These are phyloP conservation scores for Inga laurina DNA, from an alignment of 306 rosid genomes.

Conservation along the genomic window DNA sequence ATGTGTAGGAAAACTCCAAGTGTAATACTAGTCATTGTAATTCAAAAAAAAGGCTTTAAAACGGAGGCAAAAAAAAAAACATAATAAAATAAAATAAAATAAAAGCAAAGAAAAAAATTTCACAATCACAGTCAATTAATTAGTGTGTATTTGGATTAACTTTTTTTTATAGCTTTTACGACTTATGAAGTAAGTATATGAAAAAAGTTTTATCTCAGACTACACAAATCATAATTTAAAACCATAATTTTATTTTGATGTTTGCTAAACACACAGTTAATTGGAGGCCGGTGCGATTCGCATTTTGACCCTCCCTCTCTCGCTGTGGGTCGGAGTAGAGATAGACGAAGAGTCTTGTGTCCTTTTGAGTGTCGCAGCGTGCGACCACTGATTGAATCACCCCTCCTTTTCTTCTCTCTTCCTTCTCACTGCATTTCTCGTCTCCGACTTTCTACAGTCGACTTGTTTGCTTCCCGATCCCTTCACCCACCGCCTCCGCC, in stretches of 20 bases:
- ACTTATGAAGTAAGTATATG: too few species aligned
- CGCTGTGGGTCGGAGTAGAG: neutral
- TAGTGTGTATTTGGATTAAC: too few species aligned
- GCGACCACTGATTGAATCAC: constrained; percentile 9
- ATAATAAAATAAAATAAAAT: neutral
- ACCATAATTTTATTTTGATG: too few species aligned
- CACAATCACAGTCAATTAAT: neutral
- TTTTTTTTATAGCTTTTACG: too few species aligned
- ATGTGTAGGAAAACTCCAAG: too few species aligned
- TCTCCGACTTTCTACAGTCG: neutral
- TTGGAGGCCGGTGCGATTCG: neutral
- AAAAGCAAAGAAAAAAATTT: neutral
- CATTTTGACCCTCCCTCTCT: constrained; percentile 28
- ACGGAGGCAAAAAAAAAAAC: neutral
- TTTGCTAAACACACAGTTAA: neutral
- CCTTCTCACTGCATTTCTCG: neutral
- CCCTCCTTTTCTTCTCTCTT: neutral
- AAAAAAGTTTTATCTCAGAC: too few species aligned
- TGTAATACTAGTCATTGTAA: too few species aligned
- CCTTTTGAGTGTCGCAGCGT: constrained; percentile 13
- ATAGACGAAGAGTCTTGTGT: constrained; percentile 9
- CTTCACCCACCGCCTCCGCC: constrained; percentile 16
- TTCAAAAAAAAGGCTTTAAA: neutral
- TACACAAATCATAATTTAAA: too few species aligned
- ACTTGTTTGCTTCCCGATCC: neutral